Percentiles rank a stretch among this genome's conserved stretches.
Conservation (phyloP, 2,329 filamentous ascomycete species). For the Venturia carpophila region DNA sequence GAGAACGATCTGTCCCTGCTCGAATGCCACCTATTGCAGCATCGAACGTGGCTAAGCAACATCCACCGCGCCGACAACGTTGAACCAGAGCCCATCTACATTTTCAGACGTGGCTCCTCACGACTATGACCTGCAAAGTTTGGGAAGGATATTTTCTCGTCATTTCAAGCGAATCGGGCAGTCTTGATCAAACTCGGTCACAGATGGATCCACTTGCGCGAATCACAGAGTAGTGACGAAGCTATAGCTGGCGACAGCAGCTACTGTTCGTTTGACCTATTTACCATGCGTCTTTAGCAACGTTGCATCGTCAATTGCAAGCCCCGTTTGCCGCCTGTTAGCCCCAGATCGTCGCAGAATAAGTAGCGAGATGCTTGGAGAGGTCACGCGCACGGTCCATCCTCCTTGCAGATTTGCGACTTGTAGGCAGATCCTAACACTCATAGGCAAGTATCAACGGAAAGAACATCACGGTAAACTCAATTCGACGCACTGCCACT, state of each 20-base stretch:
- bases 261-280: neutral
- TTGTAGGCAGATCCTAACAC: neutral
- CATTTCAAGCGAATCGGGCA: neutral
- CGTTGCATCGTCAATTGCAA: neutral
- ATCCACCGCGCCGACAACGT: neutral
- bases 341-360: neutral
- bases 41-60: constrained; percentile 5
- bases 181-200: neutral
- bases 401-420: neutral
- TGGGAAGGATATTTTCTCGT: neutral
- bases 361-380: neutral
- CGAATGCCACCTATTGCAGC: neutral
- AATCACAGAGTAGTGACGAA: neutral
- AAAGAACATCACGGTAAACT: neutral
- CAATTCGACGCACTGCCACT: neutral
- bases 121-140: neutral
- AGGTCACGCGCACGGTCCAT: neutral
- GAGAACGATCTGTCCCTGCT: neutral
- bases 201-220: neutral
- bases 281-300: neutral
- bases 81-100: neutral
- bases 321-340: neutral
- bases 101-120: neutral
- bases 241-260: neutral
- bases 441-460: neutral